Base-by-base conservation (phyloP, 1,139 yeast genomes). In the Nakaseomyces uthaithaninus region DNA sequence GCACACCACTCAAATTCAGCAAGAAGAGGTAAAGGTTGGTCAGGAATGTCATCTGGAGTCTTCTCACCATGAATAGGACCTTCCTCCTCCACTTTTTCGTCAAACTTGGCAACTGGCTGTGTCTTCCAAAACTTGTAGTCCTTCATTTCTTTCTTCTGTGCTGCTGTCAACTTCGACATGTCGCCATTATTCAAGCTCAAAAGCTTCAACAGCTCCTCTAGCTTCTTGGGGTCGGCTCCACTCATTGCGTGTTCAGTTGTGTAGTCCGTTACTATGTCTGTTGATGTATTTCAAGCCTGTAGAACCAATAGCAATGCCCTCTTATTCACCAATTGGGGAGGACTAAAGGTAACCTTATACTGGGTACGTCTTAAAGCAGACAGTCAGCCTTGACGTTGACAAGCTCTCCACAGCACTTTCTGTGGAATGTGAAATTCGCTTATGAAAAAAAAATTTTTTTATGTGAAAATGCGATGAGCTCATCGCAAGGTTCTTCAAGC, bases 71-170 rank as follows among this genome's bases (percentile, higher is more conserved):
- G 94, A 52, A 91, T 86, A 14, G 95, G 94, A 0, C 97, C 97
- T 54, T 87, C 95, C 15, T 67, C 55, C 10, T 67, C 71, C 37
- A 84, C 69, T 41, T 67, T 59, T 54, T 80, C 91, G 57, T 82
- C 83, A 47, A 87, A 78, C 20, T 71, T 69, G 4, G 89, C 75
- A 15, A 93, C 98, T 0, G 98, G 98, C 63, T 91, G 99, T 6
- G 98, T 93, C 58, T 83, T 84, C 99, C 99, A 91, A 64, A 91
- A 91, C 65, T 85, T 86, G 68, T 89, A 86, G 55, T 87, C 94
- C 41, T 84, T 78, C 87, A 89, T 86, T 26, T 80, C 75, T 55
- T 81, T 82, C 50, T 71, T 68, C 59, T 79, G 80, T 28, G 72
- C 67, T 30, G 71, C 77, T 18, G 68, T 68, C 44, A 77, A 66